Base-by-base conservation (phyloP, 345 rosid species). In the Salix exigua region DNA sequence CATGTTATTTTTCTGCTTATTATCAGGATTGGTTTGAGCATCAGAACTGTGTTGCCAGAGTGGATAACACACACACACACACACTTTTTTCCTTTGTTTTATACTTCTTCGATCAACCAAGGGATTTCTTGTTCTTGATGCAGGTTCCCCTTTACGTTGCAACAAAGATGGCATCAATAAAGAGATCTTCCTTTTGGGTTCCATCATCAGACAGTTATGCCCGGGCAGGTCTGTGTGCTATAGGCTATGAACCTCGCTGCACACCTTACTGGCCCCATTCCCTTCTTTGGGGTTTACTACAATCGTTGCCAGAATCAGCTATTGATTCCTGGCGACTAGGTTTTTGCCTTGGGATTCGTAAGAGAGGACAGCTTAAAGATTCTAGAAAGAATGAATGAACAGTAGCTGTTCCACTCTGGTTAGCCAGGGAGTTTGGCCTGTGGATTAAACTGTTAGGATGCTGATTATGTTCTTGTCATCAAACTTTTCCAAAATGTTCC, bases 251-350 rank as follows among this genome's bases (percentile, higher is more conserved):
- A 77, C 84, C 94, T 68, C 89, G 88, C 0, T 91, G 96, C 89
- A 89, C 91, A 3, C 94, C 96, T 0, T 91, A 89, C 87, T 91
- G 95, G 96, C 92, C 94, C 25, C 96, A 92, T 70, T 83, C 97
- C 3, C 72, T 91, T 77, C 82, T 88, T 72, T 91, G 97, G 90
- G 76, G 83, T n/a, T 75, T 91, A 73, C 58, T 79, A 21, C 51
- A 67, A 68, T 73, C 81, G n/a, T 35, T 92, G 63, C 92, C 94
- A 0, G 92, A 91, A 76, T 80, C 81, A 2, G 71, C 60, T 1
- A 68, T 92, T 0, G 97, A 92, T 75, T 72, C 86, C 14, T 85
- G 90, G 83, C 85, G 91, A 58, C 77, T 84, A 17, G 70, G 66
- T 44, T 91, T 86, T 50, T 83, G 85, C 61, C 89, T 91, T 21